A percentile compares a stretch with the other conserved stretches of the same genome.
These are phyloP conservation scores for Podaxis sp. DNA, from an alignment of 768 basidiomycete species.

Conservation along the genomic window DNA sequence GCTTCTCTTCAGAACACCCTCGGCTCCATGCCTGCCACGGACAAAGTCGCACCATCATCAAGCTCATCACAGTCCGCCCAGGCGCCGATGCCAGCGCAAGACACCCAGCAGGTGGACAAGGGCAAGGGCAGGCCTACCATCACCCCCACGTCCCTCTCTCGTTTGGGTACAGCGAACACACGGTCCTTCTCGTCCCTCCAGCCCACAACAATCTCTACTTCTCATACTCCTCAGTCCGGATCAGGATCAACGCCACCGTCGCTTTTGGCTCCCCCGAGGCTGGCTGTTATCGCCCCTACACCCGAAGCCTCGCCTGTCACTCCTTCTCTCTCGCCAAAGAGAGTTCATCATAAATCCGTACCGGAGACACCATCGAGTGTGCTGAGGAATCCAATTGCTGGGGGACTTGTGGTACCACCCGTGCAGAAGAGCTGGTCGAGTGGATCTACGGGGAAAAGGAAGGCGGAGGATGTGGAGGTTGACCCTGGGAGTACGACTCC, in stretches of 20 bases:
- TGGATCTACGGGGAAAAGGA: slow-evolving; percentile 55
- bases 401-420: slow-evolving; percentile 21
- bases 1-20: slow-evolving; percentile 3
- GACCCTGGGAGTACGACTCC: slow-evolving; percentile 55
- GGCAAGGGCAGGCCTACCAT: slow-evolving; percentile 11
- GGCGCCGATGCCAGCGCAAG: not conserved
- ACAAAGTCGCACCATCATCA: slow-evolving; percentile 1
- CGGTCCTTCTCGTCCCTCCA: slow-evolving; percentile 20
- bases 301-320: slow-evolving; percentile 38
- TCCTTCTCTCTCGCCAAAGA: slow-evolving; percentile 21
- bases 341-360: slow-evolving; percentile 28
- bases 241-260: slow-evolving; percentile 28
- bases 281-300: slow-evolving; percentile 40
- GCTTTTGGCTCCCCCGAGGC: slow-evolving; percentile 33
- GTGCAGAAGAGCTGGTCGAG: slow-evolving; percentile 34
- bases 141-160: slow-evolving; percentile 7
- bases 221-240: slow-evolving; percentile 15
- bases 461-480: slow-evolving; percentile 63
- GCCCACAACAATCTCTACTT: slow-evolving; percentile 25
- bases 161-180: slow-evolving; percentile 7
- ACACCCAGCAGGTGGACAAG: not conserved
- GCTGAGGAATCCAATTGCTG: slow-evolving; percentile 23
- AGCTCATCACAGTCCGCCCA: not conserved
- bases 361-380: slow-evolving; percentile 29
- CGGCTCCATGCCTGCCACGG: slow-evolving; percentile 1